Base-by-base conservation (phyloP, 495 filamentous ascomycete genomes). In the Letharia columbiana region DNA sequence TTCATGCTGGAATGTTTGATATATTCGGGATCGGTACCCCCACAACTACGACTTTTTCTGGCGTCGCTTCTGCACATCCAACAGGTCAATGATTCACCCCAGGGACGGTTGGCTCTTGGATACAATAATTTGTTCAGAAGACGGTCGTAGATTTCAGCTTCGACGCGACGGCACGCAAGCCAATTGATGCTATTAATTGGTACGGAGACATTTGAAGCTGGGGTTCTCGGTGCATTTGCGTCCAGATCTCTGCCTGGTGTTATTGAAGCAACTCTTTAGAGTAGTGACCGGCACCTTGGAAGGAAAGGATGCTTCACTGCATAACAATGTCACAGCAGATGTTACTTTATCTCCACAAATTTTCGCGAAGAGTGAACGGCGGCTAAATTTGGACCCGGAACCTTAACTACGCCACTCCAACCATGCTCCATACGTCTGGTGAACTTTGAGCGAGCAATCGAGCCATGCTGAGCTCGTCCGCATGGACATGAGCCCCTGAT, bases 401-500 rank as follows among this genome's bases (percentile, higher is more conserved):
- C 52, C 52, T 56, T 56, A 56, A 33, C 23, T 28, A n/a, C 17
- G 15, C 39, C 31, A 57, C 31, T 37, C 54, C 54, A 57, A 33
- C 54, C 33, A 57, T 57, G n/a, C 33, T 35, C 54, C 54, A 57
- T 15, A 37, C 10, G 6, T 57, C 54, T 9, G 31, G 54, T 8
- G 33, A 57, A 4, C 17, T 57, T 56, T 76, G 77, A 40, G 79
- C 78, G 17, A 82, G 76, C 12, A 81, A 70, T 67, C 77, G 76
- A 35, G 81, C 81, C 50, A 79, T 77, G 42, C 80, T 74, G 67
- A 84, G 73, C 73, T 89, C 86, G 58, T 84, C 84, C 2, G 81
- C 77, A 70, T 90, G 87, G 56, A 92, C 76, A 78, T 89, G 84
- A 5, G 88, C 90, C 1, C 90, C 90, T 3, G 86, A 85, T 71